Conservation (phyloP, 371 early-diverging fungal species). For the Haplosporangium sp. region DNA sequence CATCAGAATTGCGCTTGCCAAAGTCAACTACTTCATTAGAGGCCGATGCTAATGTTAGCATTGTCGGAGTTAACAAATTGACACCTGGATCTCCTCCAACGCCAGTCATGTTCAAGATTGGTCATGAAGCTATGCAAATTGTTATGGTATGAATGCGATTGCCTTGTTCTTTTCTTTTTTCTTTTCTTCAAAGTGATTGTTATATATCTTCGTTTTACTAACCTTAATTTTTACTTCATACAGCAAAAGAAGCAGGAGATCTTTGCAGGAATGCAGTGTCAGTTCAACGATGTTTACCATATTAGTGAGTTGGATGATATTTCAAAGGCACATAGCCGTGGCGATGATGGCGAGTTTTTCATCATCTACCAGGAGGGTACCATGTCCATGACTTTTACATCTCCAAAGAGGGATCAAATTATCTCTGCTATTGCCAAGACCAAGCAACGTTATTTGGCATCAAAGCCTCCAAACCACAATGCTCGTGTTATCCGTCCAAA, state of each 20-base stretch:
- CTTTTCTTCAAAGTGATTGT: no score
- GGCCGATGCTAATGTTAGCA: slow-evolving; percentile 73
- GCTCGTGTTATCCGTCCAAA: slow-evolving; percentile 85
- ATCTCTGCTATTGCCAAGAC: slow-evolving; percentile 80
- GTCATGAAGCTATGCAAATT: slow-evolving; percentile 85
- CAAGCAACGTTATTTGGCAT: slow-evolving; percentile 75
- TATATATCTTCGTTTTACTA: neutral
- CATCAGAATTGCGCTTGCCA: slow-evolving; percentile 81
- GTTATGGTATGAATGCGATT: slow-evolving; percentile 61
- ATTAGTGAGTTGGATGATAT: slow-evolving; percentile 90
- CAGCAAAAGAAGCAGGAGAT: slow-evolving; percentile 74
- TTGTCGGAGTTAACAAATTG: slow-evolving; percentile 74
- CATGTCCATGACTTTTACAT: slow-evolving; percentile 76
- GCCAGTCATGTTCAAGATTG: slow-evolving; percentile 87
- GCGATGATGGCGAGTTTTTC: slow-evolving; percentile 79
- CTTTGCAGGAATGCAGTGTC: slow-evolving; percentile 75
- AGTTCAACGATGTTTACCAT: slow-evolving; percentile 89
- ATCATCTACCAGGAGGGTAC: slow-evolving; percentile 83
- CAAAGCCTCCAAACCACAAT: slow-evolving; percentile 72
- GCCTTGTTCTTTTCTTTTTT: neutral
- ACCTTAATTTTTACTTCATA: neutral
- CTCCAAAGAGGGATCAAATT: slow-evolving; percentile 84
- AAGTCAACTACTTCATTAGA: slow-evolving; percentile 79
- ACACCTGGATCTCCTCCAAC: slow-evolving; percentile 72
- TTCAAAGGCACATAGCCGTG: slow-evolving; percentile 63